Evolutionary conservation across 441 rosid genomes (phyloP), one percentile per base, ranked within the genome.

Genomic region (Raphanus hybrid): DNA sequence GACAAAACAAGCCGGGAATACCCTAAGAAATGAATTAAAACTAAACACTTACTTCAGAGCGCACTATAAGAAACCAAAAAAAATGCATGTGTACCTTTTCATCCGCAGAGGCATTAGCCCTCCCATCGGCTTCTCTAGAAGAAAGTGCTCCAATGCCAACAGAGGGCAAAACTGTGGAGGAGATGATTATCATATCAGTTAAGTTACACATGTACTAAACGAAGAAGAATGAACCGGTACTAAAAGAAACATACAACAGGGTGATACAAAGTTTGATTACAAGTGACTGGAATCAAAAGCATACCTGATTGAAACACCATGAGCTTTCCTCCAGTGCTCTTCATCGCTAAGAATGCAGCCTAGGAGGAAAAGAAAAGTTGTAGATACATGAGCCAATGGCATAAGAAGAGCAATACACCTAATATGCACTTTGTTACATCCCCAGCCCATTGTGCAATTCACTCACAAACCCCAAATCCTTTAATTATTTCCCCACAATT

Each of bases 341-440:
- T 94, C 97, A 92, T 85, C 69, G 97, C 97, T 89, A 94, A 85
- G 83, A 87, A 94, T 73, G 92, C 92, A 61, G 97, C 97, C 98
- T 94, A 62, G 54, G 26, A 68, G 66, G 52, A 3, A 16, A 16
- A 27, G 48, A 66, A 35, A 4, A 11, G 55, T 65, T 14, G 34
- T 26, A 64, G 34, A 29, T 78, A 68, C 43, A 27, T 64, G 67
- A 79, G 72, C 41, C 58, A 79, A 32, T 45, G 15, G 16, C 20
- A 43, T 32, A 52, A 29, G 37, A 68, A 61, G 65, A 61, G n/a
- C 7, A 48, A 20, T 71, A 67, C 34, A 73, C 65, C 64, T 27
- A 62, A 41, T n/a, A 34, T 50, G 27, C 18, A 20, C 34, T 58
- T 59, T 37, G 58, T 26, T 72, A 59, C 45, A 71, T 48, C 15